Conservation (phyloP, 345 rosid genomes). For the Dipteronia sinensis region DNA sequence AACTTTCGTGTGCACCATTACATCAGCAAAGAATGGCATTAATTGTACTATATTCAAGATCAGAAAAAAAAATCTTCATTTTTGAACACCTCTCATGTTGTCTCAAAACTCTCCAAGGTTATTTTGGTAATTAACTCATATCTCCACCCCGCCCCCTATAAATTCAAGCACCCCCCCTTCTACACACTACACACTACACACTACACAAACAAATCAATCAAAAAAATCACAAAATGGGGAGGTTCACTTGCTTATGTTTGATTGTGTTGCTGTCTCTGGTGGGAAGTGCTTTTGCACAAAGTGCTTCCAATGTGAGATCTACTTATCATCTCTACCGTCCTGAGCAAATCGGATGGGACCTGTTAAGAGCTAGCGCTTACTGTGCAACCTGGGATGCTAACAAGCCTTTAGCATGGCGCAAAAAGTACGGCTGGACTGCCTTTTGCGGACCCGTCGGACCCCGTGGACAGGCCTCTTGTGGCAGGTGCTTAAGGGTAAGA, state of each 20-base stretch:
- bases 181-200: no score
- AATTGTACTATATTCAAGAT: no score
- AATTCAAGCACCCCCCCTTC: background rate
- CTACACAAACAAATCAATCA: background rate
- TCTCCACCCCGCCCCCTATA: background rate
- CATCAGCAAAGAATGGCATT: no score
- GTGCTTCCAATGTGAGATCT: conserved; percentile 61
- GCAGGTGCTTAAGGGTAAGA: conserved; percentile 55
- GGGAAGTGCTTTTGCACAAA: conserved; percentile 20
- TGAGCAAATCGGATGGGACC: conserved; percentile 44
- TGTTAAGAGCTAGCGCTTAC: conserved; percentile 50
- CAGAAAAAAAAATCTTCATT: no score
- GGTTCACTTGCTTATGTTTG: background rate
- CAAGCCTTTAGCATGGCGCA: conserved; percentile 60
- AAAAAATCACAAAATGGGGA: conserved; percentile 5
- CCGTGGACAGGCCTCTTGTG: conserved; percentile 59
- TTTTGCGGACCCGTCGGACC: conserved; percentile 63
- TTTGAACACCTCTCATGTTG: no score
- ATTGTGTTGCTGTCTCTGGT: background rate
- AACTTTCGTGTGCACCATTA: no score
- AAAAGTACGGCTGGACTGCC: conserved; percentile 66
- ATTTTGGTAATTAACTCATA: background rate
- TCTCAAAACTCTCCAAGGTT: background rate
- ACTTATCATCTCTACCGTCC: conserved; percentile 59
- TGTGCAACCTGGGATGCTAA: conserved; percentile 72